Base-by-base conservation (phyloP, 192 early-diverging fungal species). In the Coemansia interrupta region DNA sequence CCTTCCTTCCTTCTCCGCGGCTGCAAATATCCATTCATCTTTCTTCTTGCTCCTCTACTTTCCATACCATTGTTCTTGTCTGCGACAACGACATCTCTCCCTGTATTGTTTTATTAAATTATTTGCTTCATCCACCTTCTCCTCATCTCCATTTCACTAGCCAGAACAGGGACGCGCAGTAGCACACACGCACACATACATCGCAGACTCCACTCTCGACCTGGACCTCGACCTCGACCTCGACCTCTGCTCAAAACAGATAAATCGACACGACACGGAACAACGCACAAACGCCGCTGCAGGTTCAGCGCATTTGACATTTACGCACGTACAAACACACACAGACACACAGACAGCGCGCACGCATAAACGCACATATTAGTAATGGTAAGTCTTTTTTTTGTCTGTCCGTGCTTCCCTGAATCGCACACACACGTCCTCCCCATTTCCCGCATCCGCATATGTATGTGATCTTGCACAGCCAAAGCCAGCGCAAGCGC, bases 1-100 rank as follows among this genome's bases (percentile, higher is more conserved):
- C 40, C 40, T 17, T 20, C 43, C 17, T 45, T 45, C 43, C 15
- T 20, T 45, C 43, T 45, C 43, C 32, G 32, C 32, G 32, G 32
- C 32, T 36, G 32, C 5, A 36, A 36, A 36, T 36, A 36, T 36
- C 30, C 52, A 19, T 19, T 32, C 30, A 9, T 54, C 17, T 54
- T 49, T 24, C 22, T 26, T 22, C 13, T 26, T 14, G 4, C 47
- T 54, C 32, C 13, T 51, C 49, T 51, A 13, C 13, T 20, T 54
- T 39, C 17, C 29, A n/a, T 12, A 18, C 32, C 19, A 54, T 54
- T 54, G 52, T 54, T 54, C 52, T 54, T 54, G 52, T 54, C 52
- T 54, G 52, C 18, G 52, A 54, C 52, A 54, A 39, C 28, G 23
- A n/a, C 15, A 45, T 36, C 32, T 36, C 32, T 36, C 32, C 32